Base-by-base conservation (phyloP, 1,139 yeast genomes). In the Arxiozyma slooffiae region DNA sequence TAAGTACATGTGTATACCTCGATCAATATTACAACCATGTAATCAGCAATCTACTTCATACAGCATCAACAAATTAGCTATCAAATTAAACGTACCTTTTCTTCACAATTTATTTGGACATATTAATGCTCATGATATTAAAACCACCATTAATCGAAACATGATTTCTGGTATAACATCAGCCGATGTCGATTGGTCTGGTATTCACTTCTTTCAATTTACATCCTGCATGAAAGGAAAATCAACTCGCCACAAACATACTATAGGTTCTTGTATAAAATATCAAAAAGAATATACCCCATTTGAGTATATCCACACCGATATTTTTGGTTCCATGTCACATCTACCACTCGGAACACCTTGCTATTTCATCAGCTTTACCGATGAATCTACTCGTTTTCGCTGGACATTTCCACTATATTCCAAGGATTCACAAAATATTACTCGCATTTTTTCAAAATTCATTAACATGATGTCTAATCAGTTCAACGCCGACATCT, bases 321-420 rank as follows among this genome's bases (percentile, higher is more conserved):
- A 49, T n/a, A 6, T 49, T 16, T 51, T 49, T 47, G 53, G 52
- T 7, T 52, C 53, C 6, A 39, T 49, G n/a, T 36, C 37, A 34
- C 17, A 36, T 30, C 24, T 40, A 18, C n/a, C 39, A 17, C 16
- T 24, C 21, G 24, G 47, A 17, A n/a, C 17, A 16, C 50, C 52
- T 3, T 18, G 22, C 17, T 46, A 47, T 30, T 49, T 51, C 23
- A 47, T 51, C 22, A 18, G 50, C 3, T 49, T 49, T 45, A 43
- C 48, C 8, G 51, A 49, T 38, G 48, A 49, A 38, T 26, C 16
- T 11, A 43, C 50, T 7, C 16, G 47, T 8, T 49, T 43, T 41
- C 34, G 46, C 21, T 51, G 50, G 50, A 48, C 36, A 8, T 51
- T 36, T 26, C 52, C 50, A 37, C 26, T 47, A 21, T 7, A 9